A percentile compares a stretch with the other conserved stretches of the same genome.
Conservation (phyloP, 1,284 basidiomycete species). For the Sparassis latifolia region DNA sequence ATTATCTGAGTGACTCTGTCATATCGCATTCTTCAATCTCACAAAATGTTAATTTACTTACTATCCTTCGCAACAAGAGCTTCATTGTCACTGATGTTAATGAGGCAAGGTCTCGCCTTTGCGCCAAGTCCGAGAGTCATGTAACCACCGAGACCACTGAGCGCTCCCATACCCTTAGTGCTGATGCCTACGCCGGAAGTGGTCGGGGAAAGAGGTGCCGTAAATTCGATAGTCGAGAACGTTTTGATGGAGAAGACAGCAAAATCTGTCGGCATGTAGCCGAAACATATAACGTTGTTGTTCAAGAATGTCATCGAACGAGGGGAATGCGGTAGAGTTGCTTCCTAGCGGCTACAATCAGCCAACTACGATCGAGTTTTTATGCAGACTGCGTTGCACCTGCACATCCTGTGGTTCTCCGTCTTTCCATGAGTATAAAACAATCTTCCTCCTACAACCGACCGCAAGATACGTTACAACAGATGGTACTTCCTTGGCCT, state of each 20-base stretch:
- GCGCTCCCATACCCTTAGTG: constrained; percentile 57
- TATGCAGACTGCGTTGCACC: constrained; percentile 31
- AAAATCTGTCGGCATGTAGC: constrained; percentile 71
- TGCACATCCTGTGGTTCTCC: constrained; percentile 73
- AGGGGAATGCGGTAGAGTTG: constrained; percentile 79
- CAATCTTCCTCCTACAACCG: constrained; percentile 80
- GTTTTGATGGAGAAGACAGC: constrained; percentile 66
- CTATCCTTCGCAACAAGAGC: constrained; percentile 78
- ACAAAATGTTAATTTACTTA: constrained; percentile 30
- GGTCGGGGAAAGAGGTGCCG: constrained; percentile 39
- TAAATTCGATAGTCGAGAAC: constrained; percentile 53
- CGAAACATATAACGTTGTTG: constrained; percentile 61
- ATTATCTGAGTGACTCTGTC: constrained; percentile 41
- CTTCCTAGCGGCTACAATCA: constrained; percentile 49
- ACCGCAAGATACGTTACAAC: constrained; percentile 76
- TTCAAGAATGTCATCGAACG: constrained; percentile 67
- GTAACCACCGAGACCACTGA: constrained; percentile 81
- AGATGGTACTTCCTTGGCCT: constrained; percentile 44
- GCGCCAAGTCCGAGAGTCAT: constrained; percentile 79
- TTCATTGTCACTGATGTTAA: constrained; percentile 60
- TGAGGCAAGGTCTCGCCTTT: constrained; percentile 63
- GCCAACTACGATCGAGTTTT: too few species aligned
- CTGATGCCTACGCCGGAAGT: constrained; percentile 33
- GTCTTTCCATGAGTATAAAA: constrained; percentile 85
- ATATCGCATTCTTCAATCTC: not conserved